Base-by-base conservation (phyloP, 2,329 filamentous ascomycete species). In the Endoconidiophora polonica region DNA sequence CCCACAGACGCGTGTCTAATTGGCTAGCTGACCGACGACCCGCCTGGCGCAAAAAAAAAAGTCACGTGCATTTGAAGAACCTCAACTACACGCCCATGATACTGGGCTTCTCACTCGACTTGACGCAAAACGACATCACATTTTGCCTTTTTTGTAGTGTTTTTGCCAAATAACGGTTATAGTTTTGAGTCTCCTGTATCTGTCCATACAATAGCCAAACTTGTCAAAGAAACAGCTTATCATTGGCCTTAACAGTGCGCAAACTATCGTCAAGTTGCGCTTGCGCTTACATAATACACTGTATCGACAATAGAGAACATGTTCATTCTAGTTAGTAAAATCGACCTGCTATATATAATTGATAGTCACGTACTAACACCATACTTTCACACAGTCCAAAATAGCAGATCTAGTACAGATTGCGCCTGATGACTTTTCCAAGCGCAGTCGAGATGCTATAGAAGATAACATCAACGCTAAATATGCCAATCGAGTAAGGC, bases 381-480 rank as follows among this genome's bases (percentile, higher is more conserved):
- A 4, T 3, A 9, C 26, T 48, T 10, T 33, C 29, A 12, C 29
- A 9, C 55, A 94, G 91, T 91, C 87, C 41, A 94, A 91, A 57
- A 80, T 98, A 58, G 82, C 87, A 58, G 91, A 98, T 69, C 74
- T 98, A 58, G 86, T 98, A 57, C 86, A 94, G 66, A 93, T 98
- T 66, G 74, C 77, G 29, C 91, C 91, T 1, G 77, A 86, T 59
- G 85, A 95, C 62, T 94, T 96, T 61, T 75, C 79, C 54, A 91
- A 91, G 65, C 73, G 78, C 54, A 93, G 85, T 60, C 75, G 78
- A 29, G 76, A 87, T 55, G 86, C 87, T 1, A 86, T 98, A 55
- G 87, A 95, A 66, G 88, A 98, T 68, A 91, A 91, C 59, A 91
- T 98, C 67, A 96, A 98, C 63, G 74, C 80, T 55, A 98, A 98